Percentiles rank a stretch among this genome's conserved stretches.
Conservation (phyloP, 2,329 filamentous ascomycete genomes). For the Cladosporium sp. region DNA sequence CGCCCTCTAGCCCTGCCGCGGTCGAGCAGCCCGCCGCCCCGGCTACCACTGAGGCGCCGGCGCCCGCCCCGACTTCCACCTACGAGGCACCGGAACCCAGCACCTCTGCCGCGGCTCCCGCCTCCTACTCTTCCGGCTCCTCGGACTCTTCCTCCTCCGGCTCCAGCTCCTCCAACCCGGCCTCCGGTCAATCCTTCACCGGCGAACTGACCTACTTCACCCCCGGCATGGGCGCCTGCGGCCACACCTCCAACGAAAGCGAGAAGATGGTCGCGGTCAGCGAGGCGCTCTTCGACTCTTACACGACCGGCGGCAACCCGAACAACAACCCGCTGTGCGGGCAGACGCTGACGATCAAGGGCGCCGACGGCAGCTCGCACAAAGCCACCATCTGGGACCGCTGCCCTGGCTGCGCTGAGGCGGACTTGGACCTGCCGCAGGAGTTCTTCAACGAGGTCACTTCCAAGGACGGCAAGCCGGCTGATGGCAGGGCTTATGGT, state of each 20-base stretch:
- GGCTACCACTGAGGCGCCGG: conserved; percentile 1
- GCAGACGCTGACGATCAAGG: conserved; percentile 59
- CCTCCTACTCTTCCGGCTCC: conserved; percentile 16
- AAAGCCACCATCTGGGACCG: conserved; percentile 66
- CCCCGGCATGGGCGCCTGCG: conserved; percentile 66
- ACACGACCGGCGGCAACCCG: conserved; percentile 33
- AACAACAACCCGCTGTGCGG: conserved; percentile 70
- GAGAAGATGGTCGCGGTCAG: conserved; percentile 68
- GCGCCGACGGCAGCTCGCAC: conserved; percentile 53
- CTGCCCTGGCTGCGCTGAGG: conserved; percentile 62
- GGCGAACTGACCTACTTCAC: conserved; percentile 75
- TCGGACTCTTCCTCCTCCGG: conserved; percentile 16
- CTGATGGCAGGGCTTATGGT: conserved; percentile 38
- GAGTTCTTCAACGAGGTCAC: conserved; percentile 35
- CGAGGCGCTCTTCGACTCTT: conserved; percentile 57
- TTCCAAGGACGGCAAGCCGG: conserved; percentile 18
- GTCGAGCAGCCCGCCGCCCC: conserved; percentile 11
- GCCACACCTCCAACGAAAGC: conserved; percentile 53
- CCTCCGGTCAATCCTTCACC: conserved; percentile 36
- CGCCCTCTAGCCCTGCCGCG: conserved; percentile 14
- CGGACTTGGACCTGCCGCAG: conserved; percentile 57
- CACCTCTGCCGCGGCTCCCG: conserved; percentile 14
- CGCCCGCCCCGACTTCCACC: conserved; percentile 17
- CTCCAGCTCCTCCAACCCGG: conserved; percentile 10
- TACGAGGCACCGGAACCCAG: conserved; percentile 28